Evolutionary conservation across 2,329 filamentous ascomycete species (phyloP), one percentile per base, ranked within the genome.

Genomic region (Fusarium falciforme): DNA sequence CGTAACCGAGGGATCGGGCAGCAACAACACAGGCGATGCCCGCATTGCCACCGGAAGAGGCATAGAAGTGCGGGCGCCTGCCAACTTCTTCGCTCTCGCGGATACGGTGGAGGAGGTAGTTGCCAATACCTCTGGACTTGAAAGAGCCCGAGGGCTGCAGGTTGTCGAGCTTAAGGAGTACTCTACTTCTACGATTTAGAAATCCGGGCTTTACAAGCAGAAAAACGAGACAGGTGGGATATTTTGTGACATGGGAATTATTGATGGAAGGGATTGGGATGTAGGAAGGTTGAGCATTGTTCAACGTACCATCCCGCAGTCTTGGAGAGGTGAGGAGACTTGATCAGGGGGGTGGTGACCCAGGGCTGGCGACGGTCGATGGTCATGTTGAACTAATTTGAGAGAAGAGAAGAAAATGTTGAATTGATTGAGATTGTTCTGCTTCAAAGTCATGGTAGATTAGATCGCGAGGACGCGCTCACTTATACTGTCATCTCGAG

Each of bases 141-240:
- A 96, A 97, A 17, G 93, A 95, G 72, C 93, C 93, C 9, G 92
- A 93, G 9, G 94, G 94, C 81, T 97, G 94, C 66, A 94, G 87
- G 79, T 92, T 93, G 77, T 96, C 94, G 67, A 96, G 89, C 82
- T 96, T 96, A 79, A 96, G 90, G 81, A 92, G 94, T 83, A 96
- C 89, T 84, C 92, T 91, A 86, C 93, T 87, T 70, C 66, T 68
- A 55, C 64, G 65, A 67, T 70, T 72, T 72, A 76, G 71, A 68
- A 64, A 61, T 66, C 71, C 16, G 44, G 35, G 54, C 60, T 60
- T 67, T 64, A 38, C 63, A 64, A 9, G 27, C 10, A 12, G 17
- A 1, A 10, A 14, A 25, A 40, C 6, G 9, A 10, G 7, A 29
- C 20, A 44, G 16, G 1, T 7, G 3, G 33, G 44, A 5, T 22